Evolutionary conservation across 2,329 filamentous ascomycete species (phyloP).

Genomic region (Dryadomyces quercivorus): DNA sequence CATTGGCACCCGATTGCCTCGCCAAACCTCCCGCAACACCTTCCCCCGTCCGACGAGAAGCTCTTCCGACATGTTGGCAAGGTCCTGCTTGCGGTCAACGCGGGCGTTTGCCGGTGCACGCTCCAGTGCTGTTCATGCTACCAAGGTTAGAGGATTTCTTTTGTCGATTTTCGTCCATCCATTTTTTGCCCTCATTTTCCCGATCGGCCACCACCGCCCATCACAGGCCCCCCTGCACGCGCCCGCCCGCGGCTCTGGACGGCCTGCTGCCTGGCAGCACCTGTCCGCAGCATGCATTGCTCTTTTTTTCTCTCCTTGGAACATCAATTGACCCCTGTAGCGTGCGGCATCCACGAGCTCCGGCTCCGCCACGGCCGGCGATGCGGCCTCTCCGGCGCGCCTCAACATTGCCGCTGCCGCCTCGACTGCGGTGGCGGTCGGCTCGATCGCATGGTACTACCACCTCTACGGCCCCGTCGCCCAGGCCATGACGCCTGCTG

Average conservation of each 20-base stretch:
- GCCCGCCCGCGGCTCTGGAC: background rate
- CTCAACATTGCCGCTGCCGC: conserved; percentile 78
- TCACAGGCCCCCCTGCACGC: background rate
- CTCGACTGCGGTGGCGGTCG: conserved; percentile 76
- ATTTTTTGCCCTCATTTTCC: conserved; percentile 3
- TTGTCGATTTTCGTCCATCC: conserved; percentile 2
- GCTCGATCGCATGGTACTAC: conserved; percentile 93
- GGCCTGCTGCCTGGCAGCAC: background rate
- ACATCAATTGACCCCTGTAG: conserved; percentile 22
- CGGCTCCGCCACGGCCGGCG: conserved; percentile 47
- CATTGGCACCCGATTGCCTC: conserved; percentile 27
- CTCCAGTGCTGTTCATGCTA: conserved; percentile 58
- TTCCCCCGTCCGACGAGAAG: conserved; percentile 26
- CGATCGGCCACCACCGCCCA: background rate
- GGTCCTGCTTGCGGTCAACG: conserved; percentile 79
- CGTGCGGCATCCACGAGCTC: conserved; percentile 61
- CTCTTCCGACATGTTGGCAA: conserved; percentile 73
- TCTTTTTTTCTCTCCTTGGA: background rate
- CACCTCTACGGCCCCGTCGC: conserved; percentile 85
- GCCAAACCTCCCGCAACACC: conserved; percentile 20
- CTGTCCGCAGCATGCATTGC: background rate
- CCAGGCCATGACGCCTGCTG: conserved; percentile 80
- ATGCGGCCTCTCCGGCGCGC: conserved; percentile 55
- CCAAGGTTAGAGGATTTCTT: conserved; percentile 43
- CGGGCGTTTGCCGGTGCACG: conserved; percentile 70